phyloP scores from a whole-genome alignment of 192 early-diverging fungal species.

The Haplosporangium gracile region DNA sequence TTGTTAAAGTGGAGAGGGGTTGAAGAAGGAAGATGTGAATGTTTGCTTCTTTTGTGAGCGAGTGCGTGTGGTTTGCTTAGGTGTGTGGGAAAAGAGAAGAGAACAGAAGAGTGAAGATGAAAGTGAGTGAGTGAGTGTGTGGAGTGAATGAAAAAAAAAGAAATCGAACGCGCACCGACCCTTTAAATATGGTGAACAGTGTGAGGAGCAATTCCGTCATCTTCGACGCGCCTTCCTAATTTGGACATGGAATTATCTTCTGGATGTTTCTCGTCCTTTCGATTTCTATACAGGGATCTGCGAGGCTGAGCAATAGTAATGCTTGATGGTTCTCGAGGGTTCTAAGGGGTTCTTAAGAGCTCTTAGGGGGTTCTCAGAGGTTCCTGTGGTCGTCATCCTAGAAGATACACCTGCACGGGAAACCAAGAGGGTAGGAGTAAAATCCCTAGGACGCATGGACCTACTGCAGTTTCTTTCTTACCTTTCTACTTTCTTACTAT shows the following conservation, averaged over 20 bases:
- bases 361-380: too few relatives aligned
- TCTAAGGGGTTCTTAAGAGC: not conserved
- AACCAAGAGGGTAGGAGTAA: too few relatives aligned
- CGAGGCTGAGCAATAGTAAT: not conserved
- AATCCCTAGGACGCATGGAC: too few relatives aligned
- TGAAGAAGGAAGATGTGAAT: not conserved
- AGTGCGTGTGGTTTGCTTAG: not conserved
- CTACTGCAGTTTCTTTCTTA: too few relatives aligned
- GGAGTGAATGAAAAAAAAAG: not conserved
- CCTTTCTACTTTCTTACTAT: not conserved
- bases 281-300: not conserved
- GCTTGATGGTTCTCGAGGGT: not conserved
- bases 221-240: not conserved
- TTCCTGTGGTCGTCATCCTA: not conserved
- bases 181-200: not conserved
- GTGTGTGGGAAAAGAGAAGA: not conserved
- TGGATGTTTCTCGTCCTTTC: not conserved
- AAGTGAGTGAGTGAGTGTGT: not conserved
- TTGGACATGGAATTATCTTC: not conserved
- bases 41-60: not conserved
- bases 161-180: not conserved
- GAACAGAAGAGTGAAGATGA: not conserved
- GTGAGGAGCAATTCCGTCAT: not conserved
- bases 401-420: not conserved
- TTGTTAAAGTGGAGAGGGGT: not conserved